phyloP scores from a whole-genome alignment of 1,139 yeast species.

The Blastobotrys petasosporus region DNA sequence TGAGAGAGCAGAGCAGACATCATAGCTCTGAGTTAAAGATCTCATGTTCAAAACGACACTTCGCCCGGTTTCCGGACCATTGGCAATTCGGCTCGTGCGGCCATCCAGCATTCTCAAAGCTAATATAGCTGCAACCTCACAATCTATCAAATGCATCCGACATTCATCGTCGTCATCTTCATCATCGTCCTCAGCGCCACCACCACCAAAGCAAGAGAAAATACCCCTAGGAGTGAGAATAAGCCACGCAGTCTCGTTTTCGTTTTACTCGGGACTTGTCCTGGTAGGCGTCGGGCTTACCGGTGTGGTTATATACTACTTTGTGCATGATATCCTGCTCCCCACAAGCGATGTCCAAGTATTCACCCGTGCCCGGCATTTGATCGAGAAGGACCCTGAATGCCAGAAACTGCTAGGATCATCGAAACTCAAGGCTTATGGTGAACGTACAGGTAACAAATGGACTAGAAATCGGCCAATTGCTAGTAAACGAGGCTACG shows the following conservation, averaged over 20 bases:
- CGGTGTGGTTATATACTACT: constrained; percentile 66
- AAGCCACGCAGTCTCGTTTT: constrained; percentile 37
- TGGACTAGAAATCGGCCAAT: constrained; percentile 91
- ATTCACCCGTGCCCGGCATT: constrained; percentile 75
- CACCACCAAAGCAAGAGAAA: background rate
- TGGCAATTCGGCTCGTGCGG: too few species aligned
- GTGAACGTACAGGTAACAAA: constrained; percentile 59
- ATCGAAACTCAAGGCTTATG: constrained; percentile 73
- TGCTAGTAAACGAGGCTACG: constrained; percentile 44
- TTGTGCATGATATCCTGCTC: constrained; percentile 69
- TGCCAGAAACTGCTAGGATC: constrained; percentile 55
- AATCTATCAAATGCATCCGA: too few species aligned
- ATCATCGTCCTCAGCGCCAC: too few species aligned
- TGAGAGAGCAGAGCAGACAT: too few species aligned
- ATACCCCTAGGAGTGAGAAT: background rate
- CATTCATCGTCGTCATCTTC: too few species aligned
- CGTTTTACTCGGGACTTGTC: constrained; percentile 47
- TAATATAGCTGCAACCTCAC: too few species aligned
- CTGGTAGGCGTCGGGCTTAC: constrained; percentile 52
- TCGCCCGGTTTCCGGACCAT: too few species aligned
- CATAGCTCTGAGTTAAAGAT: too few species aligned
- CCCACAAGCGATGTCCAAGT: constrained; percentile 91
- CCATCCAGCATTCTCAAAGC: too few species aligned
- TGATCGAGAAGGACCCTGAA: constrained; percentile 60
- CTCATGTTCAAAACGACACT: too few species aligned